These are phyloP conservation scores for Tillandsia leiboldiana DNA, from an alignment of 176 grass and related monocot genomes.

Conservation along the genomic window DNA sequence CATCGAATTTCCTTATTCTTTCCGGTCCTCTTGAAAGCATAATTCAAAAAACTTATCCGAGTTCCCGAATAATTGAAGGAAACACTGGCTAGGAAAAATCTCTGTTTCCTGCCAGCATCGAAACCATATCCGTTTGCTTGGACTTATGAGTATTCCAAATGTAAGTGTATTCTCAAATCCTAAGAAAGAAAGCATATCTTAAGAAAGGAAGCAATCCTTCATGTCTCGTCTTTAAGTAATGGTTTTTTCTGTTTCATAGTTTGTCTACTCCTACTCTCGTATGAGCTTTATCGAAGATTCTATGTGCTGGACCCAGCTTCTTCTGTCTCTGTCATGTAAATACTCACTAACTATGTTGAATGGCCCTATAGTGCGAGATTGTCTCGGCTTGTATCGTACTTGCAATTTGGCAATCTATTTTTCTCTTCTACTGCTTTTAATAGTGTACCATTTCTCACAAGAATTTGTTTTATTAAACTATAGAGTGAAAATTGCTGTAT, in stretches of 20 bases:
- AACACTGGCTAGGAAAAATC: conserved; percentile 32
- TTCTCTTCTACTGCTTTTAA: background rate
- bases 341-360: background rate
- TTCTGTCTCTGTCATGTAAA: conserved; percentile 67
- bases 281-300: conserved; percentile 70
- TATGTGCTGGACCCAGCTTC: conserved; percentile 32
- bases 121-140: conserved; percentile 39
- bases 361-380: background rate
- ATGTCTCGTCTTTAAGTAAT: background rate
- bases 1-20: no score
- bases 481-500: background rate
- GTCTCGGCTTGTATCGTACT: background rate
- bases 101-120: conserved; percentile 20
- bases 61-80: no score
- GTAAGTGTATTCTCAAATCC: conserved; percentile 26
- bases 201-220: background rate
- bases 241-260: conserved; percentile 27
- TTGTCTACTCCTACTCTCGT: conserved; percentile 74
- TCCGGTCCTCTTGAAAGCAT: no score
- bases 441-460: background rate
- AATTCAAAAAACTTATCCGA: no score
- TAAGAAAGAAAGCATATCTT: background rate
- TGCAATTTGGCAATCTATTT: background rate
- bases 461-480: no score
- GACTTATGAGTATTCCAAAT: conserved; percentile 76